Evolutionary conservation across 2,329 filamentous ascomycete species (phyloP).

Genomic region (Colletotrichum endophyticum): DNA sequence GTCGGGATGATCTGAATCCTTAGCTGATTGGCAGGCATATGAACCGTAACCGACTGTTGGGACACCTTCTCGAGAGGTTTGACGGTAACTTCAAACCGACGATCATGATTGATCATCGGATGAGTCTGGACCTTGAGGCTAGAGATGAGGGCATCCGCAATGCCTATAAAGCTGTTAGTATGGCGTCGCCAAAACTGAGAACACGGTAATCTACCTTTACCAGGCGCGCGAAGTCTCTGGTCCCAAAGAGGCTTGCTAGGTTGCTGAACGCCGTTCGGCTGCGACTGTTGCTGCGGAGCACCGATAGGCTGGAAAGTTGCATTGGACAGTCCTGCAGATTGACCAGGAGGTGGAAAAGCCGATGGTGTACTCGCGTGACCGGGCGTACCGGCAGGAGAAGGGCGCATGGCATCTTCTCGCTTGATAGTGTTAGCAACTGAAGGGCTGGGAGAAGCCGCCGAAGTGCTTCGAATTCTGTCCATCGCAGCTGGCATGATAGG

Average conservation of each 20-base stretch:
- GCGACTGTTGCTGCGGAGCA: conserved; percentile 26
- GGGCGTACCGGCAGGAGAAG: conserved; percentile 34
- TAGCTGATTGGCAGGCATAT: conserved; percentile 69
- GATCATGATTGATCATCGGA: conserved; percentile 65
- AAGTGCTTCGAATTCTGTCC: conserved; percentile 37
- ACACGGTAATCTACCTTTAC: conserved; percentile 41
- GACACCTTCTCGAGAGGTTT: conserved; percentile 68
- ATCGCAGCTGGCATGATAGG: conserved; percentile 13
- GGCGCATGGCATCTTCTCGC: conserved; percentile 37
- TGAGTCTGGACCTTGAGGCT: conserved; percentile 72
- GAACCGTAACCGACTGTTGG: conserved; percentile 76
- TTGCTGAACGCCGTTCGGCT: conserved; percentile 37
- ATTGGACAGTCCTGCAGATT: conserved; percentile 21
- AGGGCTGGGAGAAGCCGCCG: conserved; percentile 51
- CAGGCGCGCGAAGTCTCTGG: conserved; percentile 38
- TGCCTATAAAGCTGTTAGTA: conserved; percentile 41
- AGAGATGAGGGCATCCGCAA: conserved; percentile 69
- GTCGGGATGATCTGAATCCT: conserved; percentile 74
- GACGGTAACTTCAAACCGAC: conserved; percentile 68
- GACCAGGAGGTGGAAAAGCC: conserved; percentile 8
- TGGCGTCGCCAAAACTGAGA: not conserved
- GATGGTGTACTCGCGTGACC: conserved; percentile 22
- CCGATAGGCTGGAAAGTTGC: conserved; percentile 23
- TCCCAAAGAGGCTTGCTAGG: conserved; percentile 33
- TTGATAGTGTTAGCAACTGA: conserved; percentile 37